Evolutionary conservation across 305 asterid species (phyloP).

Genomic region (Andrographis paniculata): DNA sequence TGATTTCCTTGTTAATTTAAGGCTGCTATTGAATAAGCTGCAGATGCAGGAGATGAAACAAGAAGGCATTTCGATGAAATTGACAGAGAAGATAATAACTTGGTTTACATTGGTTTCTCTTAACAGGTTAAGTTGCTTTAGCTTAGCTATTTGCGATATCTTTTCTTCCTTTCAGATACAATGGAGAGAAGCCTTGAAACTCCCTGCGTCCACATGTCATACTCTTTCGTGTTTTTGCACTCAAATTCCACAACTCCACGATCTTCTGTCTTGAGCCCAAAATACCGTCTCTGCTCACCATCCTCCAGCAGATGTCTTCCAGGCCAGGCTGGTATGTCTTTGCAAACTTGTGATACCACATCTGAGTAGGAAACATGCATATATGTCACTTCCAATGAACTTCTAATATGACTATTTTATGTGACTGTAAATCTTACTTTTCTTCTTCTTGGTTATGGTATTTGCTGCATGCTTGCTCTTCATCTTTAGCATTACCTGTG

Average conservation of each 20-base stretch:
- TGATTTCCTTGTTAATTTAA: too few relatives aligned
- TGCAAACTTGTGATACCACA: constrained; percentile 67
- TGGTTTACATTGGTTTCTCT: neutral
- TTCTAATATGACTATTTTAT: neutral
- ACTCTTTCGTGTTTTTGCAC: constrained; percentile 76
- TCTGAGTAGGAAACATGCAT: constrained; percentile 29
- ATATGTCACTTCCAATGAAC: too few relatives aligned
- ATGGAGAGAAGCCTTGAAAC: constrained; percentile 80
- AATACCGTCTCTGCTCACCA: constrained; percentile 81
- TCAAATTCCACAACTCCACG: constrained; percentile 95
- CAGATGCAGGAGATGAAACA: too few relatives aligned
- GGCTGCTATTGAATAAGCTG: too few relatives aligned
- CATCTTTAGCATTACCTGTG: constrained; percentile 93
- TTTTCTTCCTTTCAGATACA: constrained; percentile 68
- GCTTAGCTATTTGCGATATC: constrained; percentile 15
- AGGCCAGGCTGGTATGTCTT: constrained; percentile 87
- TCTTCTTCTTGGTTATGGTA: constrained; percentile 93
- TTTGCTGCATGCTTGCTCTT: constrained; percentile 84
- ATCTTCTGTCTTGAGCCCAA: constrained; percentile 68
- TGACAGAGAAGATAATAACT: too few relatives aligned
- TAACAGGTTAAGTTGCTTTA: neutral
- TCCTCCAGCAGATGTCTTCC: constrained; percentile 95
- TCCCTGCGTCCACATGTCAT: constrained; percentile 97
- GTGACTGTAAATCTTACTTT: constrained; percentile 37
- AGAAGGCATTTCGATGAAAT: too few relatives aligned